A percentile compares a stretch with the other conserved stretches of the same genome.
These are phyloP conservation scores for Orbilia javanica DNA, from an alignment of 2,329 filamentous ascomycete species.

Conservation along the genomic window DNA sequence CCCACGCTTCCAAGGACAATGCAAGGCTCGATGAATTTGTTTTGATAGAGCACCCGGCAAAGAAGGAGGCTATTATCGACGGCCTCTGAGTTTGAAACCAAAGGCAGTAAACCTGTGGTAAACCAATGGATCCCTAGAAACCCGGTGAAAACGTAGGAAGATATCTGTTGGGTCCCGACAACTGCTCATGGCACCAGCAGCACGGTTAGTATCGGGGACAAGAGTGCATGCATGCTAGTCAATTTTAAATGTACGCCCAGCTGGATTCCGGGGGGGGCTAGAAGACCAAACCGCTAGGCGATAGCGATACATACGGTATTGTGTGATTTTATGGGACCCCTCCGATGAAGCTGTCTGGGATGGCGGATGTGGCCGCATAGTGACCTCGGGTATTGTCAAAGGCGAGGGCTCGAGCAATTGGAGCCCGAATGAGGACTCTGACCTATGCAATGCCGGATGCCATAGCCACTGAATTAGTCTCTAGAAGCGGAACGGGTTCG, in stretches of 20 bases:
- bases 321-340: neutral
- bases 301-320: neutral
- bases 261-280: neutral
- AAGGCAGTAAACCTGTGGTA: slow-evolving; percentile 84
- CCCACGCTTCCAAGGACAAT: slow-evolving; percentile 81
- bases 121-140: slow-evolving; percentile 82
- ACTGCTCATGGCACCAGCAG: slow-evolving; percentile 68
- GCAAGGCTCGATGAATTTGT: slow-evolving; percentile 78
- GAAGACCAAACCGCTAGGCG: neutral
- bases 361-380: neutral
- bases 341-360: neutral
- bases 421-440: slow-evolving; percentile 58
- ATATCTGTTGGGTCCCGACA: slow-evolving; percentile 84
- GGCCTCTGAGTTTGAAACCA: slow-evolving; percentile 78
- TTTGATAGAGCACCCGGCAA: slow-evolving; percentile 92
- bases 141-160: slow-evolving; percentile 83
- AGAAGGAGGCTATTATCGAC: slow-evolving; percentile 90
- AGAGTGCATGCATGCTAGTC: neutral
- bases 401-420: slow-evolving; percentile 58
- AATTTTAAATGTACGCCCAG: neutral
- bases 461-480: slow-evolving; percentile 59
- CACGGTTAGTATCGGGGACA: neutral
- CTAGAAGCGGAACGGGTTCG: slow-evolving; percentile 74
- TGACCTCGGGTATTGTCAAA: neutral
- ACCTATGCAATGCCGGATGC: slow-evolving; percentile 65